Evolutionary conservation across 163 green algal species (phyloP).

Genomic region (Scenedesmus sp.): DNA sequence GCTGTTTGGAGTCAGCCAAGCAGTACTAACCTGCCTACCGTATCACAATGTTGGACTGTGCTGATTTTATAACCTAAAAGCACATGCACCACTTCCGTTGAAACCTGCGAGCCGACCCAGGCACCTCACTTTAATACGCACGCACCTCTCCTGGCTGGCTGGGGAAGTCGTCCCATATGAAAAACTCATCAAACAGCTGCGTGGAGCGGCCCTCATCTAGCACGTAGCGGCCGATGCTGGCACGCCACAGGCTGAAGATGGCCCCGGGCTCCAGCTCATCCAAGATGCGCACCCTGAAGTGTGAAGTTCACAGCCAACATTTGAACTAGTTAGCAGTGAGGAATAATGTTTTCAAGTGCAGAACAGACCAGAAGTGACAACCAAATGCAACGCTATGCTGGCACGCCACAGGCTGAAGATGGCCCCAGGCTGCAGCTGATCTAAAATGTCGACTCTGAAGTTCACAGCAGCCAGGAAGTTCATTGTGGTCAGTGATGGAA

Average conservation of each 20-base stretch:
- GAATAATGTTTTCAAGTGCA: too few relatives aligned
- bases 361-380: too few relatives aligned
- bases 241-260: conserved; percentile 60
- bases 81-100: not conserved
- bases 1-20: not conserved
- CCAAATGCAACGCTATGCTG: conserved; percentile 21
- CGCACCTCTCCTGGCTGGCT: conserved; percentile 49
- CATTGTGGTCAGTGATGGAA: too few relatives aligned
- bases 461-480: not conserved
- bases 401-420: conserved; percentile 62
- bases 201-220: conserved; percentile 45
- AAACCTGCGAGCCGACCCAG: not conserved
- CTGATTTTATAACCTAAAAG: not conserved
- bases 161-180: conserved; percentile 65
- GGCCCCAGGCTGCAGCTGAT: conserved; percentile 59
- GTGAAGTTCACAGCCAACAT: not conserved
- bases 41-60: not conserved
- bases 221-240: conserved; percentile 57
- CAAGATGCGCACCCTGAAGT: conserved; percentile 48
- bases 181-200: conserved; percentile 54
- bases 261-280: conserved; percentile 60
- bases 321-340: not conserved
- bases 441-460: conserved; percentile 48
- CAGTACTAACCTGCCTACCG: not conserved
- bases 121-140: too few relatives aligned